Evolutionary conservation across 176 grass and related monocot genomes (phyloP), one percentile per base, ranked within the genome.

Genomic region (Chrysopogon serrulatus): DNA sequence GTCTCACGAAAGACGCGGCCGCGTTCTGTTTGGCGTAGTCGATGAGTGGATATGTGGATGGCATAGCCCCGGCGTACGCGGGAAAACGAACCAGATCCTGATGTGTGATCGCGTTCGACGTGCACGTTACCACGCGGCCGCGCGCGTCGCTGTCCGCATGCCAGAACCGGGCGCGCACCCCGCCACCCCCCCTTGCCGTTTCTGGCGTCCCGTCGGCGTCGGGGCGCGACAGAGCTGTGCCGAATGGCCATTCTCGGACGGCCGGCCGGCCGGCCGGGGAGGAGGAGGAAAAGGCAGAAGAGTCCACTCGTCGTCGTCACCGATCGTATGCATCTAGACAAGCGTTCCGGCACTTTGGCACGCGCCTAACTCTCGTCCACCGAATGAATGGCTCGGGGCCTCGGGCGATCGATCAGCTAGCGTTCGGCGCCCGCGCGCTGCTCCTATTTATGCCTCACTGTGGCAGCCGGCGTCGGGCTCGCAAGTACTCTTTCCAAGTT

Each of bases 401-500:
- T 40, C 2, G 78, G 45, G 64, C 45, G 26, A 14, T 17, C 78
- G 63, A n/a, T n/a, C n/a, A n/a, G n/a, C n/a, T n/a, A n/a, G 43
- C 42, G 31, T 43, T 27, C 60, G 60, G 61, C 27, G 1, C 61
- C 26, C 27, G 12, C 39, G 5, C 16, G 42, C 70, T 73, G 70
- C 47, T 56, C 65, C 79, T 82, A 82, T 82, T 82, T 71, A 82
- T 5, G 79, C 79, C 5, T 28, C 79, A 31, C 65, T 23, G 65
- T 81, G 40, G n/a, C n/a, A n/a, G n/a, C 42, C 21, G n/a, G 3
- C 79, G 27, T 31, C 34, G 8, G 36, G 37, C 37, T 57, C 65
- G 5, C 64, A 26, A 36, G 1, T 30, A 72, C 32, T 54, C 14
- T 31, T 44, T 19, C 3, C 5, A 11, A 32, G 42, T 21, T 21